Evolutionary conservation across 2,329 filamentous ascomycete genomes (phyloP), one percentile per base, ranked within the genome.

Genomic region (Claviceps citrina): DNA sequence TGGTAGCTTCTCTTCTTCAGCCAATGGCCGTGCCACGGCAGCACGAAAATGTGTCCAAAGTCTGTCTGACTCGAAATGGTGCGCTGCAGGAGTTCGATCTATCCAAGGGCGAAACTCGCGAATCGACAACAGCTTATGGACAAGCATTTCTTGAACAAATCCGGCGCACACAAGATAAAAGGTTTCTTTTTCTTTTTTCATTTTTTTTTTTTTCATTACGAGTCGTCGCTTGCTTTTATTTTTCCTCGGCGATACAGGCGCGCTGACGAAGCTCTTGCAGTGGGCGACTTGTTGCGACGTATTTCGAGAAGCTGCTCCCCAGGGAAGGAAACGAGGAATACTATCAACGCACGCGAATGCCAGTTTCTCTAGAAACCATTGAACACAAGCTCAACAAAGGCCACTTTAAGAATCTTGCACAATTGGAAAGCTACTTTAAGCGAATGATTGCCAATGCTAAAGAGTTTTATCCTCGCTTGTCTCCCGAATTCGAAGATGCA

Each of bases 361-460:
- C 86, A 2, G 76, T 93, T 44, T 84, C 85, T 0, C 65, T 94
- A 34, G 71, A 80, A 49, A 79, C 71, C 2, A 80, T 93, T 44
- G 82, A 93, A 64, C 67, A 68, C 34, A 89, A 84, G 59, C 67
- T 94, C 38, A 70, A 74, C 39, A 68, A 73, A 37, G 66, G 73
- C 50, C 71, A 78, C 47, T 93, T 93, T 54, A 56, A 70, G 12
- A 81, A 64, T 38, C 67, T 94, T 36, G 77, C 83, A 5, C 70
- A 79, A 37, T 65, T 94, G 10, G 86, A 94, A 59, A 79, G 81
- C 53, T 87, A 87, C 55, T 73, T 89, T 54, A 93, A 91, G 65
- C 78, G 85, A 46, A 82, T 94, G 70, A 81, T 93, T 41, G 71
- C 76, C 47, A 94, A 93, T 54, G 84, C 83, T 27, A 93, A 93